phyloP scores from a whole-genome alignment of 2,329 filamentous ascomycete genomes.

The Penicillium sp. region DNA sequence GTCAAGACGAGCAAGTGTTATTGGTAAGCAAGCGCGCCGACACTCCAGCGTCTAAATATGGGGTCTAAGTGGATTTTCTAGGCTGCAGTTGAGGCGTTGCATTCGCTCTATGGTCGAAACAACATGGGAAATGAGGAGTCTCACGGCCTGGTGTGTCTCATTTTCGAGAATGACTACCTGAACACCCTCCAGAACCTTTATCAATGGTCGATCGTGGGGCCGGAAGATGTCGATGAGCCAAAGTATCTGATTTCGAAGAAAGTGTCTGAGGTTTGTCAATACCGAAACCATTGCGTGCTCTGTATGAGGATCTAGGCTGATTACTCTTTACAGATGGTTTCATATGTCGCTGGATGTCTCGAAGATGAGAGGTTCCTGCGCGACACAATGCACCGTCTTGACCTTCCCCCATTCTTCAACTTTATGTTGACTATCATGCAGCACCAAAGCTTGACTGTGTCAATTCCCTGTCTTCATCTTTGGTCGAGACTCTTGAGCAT shows the following conservation, averaged over 20 bases:
- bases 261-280: slow-evolving; percentile 68
- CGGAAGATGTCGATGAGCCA: slow-evolving; percentile 79
- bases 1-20: slow-evolving; percentile 64
- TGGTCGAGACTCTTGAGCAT: slow-evolving; percentile 80
- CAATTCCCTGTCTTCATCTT: slow-evolving; percentile 83
- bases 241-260: slow-evolving; percentile 92
- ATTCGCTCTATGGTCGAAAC: slow-evolving; percentile 69
- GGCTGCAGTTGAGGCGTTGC: slow-evolving; percentile 76
- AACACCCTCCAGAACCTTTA: slow-evolving; percentile 67
- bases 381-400: slow-evolving; percentile 50
- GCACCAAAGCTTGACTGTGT: slow-evolving; percentile 82
- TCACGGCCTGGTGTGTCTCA: slow-evolving; percentile 66
- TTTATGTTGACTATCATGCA: slow-evolving; percentile 74
- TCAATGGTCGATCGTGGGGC: slow-evolving; percentile 71
- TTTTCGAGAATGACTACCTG: slow-evolving; percentile 68
- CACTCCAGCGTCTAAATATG: background rate
- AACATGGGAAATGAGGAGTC: slow-evolving; percentile 75
- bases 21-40: slow-evolving; percentile 49
- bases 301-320: background rate
- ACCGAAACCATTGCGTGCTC: slow-evolving; percentile 6
- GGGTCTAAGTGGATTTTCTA: slow-evolving; percentile 32
- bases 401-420: slow-evolving; percentile 69
- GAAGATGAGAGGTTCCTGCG: slow-evolving; percentile 68
- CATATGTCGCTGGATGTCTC: slow-evolving; percentile 76
- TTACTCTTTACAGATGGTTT: slow-evolving; percentile 59